phyloP scores from a whole-genome alignment of 2,329 filamentous ascomycete genomes.

The Fusarium sp. region DNA sequence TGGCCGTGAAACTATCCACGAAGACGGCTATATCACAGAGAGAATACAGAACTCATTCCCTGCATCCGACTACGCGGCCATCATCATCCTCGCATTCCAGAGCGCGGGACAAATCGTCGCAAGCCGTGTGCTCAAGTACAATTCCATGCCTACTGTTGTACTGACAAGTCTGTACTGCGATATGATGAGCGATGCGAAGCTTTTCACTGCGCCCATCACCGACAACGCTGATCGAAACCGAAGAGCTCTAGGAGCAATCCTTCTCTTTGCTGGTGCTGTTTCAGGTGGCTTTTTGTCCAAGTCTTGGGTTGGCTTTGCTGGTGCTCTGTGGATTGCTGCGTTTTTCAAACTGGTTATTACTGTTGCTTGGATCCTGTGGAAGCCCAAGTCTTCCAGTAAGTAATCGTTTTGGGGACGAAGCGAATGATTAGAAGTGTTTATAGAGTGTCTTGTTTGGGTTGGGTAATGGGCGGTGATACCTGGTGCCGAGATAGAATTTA shows the following conservation, averaged over 20 bases:
- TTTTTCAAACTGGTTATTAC: constrained; percentile 45
- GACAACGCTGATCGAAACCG: constrained; percentile 47
- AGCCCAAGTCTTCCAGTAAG: constrained; percentile 32
- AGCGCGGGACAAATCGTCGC: constrained; percentile 48
- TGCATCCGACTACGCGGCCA: constrained; percentile 43
- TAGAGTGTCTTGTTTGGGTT: background rate
- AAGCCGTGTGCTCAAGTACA: constrained; percentile 47
- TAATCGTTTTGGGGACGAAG: background rate
- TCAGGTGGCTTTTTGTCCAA: constrained; percentile 47
- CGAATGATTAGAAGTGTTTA: too few species aligned
- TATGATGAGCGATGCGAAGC: constrained; percentile 47
- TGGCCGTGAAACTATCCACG: constrained; percentile 28
- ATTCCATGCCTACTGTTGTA: constrained; percentile 47
- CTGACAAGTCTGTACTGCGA: constrained; percentile 49
- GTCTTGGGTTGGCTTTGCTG: constrained; percentile 47
- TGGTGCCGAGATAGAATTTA: background rate
- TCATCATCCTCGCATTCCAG: constrained; percentile 46
- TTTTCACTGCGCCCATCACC: constrained; percentile 44
- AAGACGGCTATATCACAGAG: constrained; percentile 42
- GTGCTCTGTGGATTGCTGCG: constrained; percentile 48
- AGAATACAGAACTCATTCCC: constrained; percentile 43
- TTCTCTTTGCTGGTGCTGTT: constrained; percentile 44
- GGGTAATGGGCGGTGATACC: too few species aligned
- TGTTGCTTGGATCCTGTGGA: constrained; percentile 45
- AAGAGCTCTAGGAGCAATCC: constrained; percentile 36